Conservation (phyloP, 129 eudicot genomes). For the Arctium minus region DNA sequence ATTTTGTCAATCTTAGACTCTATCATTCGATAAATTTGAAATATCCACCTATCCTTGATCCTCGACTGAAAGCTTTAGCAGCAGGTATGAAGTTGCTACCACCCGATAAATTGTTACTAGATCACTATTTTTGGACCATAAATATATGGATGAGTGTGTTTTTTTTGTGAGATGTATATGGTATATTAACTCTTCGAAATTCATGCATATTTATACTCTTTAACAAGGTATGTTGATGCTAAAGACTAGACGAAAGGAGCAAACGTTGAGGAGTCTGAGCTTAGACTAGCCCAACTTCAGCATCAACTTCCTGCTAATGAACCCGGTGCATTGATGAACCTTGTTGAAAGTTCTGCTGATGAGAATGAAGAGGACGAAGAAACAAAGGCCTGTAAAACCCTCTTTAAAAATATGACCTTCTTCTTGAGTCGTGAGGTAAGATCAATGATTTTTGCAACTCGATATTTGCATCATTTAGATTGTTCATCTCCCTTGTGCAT, state of each 20-base stretch:
- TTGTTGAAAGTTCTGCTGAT: conserved; percentile 43
- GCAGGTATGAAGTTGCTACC: conserved; percentile 49
- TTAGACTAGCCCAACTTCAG: conserved; percentile 80
- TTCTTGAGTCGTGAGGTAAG: conserved; percentile 78
- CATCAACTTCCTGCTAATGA: conserved; percentile 75
- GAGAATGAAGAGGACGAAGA: conserved; percentile 69
- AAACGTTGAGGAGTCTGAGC: conserved; percentile 57
- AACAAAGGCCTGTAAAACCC: conserved; percentile 54
- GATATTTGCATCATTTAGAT: background rate
- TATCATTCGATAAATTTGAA: conserved; percentile 66
- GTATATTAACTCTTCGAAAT: background rate
- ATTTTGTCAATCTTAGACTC: conserved; percentile 64
- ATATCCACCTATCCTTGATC: conserved; percentile 86
- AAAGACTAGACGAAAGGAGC: conserved; percentile 21
- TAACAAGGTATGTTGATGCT: conserved; percentile 62
- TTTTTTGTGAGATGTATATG: background rate
- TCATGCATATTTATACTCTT: conserved; percentile 72
- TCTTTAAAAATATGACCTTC: conserved; percentile 54
- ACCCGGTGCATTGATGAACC: conserved; percentile 80
- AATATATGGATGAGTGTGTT: background rate
- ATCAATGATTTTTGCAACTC: background rate
- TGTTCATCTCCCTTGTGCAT: background rate
- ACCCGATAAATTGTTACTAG: background rate
- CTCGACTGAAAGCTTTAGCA: conserved; percentile 80
- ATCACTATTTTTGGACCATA: too few species aligned